Evolutionary conservation across 345 rosid genomes (phyloP), one percentile per base, ranked within the genome.

Genomic region (Eucalyptus guilfoylei): DNA sequence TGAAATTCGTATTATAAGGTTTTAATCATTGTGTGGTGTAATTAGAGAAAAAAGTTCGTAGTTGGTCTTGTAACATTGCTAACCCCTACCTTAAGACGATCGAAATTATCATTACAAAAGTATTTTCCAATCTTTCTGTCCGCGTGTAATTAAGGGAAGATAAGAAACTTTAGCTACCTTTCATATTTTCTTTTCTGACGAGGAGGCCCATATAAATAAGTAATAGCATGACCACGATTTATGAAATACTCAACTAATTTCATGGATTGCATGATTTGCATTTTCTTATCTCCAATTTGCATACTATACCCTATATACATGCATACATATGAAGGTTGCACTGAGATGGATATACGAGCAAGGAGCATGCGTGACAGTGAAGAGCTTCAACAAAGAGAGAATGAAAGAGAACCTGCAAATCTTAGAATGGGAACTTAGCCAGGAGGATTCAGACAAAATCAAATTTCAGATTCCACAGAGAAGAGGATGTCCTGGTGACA

Each of bases 311-410:
- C 34, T n/a, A 8, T 67, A 67, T 67, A 8, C 11, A 32, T 67
- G 23, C 42, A 26, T 34, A 45, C 32, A 48, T 34, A 83, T 55
- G 23, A 42, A 89, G 90, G 88, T 87, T 55, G 90, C 90, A 8
- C 47, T 89, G 80, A 87, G 88, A 48, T 89, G 90, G 90, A 62
- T 87, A 11, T 23, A 80, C 40, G 88, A 89, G 86, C 88, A 87
- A 89, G 90, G 87, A 42, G 44, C 32, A 14, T 49, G 64, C 8
- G 44, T 86, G 58, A 87, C 87, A 7, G 90, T 80, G 76, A 89
- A 87, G 86, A 89, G 88, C 88, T 89, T 89, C 87, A 89, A 87
- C 48, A 87, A 60, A 54, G 90, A 85, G 37, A 58, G 90, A 64
- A 88, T 88, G 90, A 85, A 88, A 42, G 83, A 85, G 64, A 88